A percentile compares a stretch with the other conserved stretches of the same genome.
Evolutionary conservation across 148 eudicot genomes (phyloP).

Genomic region (Polygonum maritimum): DNA sequence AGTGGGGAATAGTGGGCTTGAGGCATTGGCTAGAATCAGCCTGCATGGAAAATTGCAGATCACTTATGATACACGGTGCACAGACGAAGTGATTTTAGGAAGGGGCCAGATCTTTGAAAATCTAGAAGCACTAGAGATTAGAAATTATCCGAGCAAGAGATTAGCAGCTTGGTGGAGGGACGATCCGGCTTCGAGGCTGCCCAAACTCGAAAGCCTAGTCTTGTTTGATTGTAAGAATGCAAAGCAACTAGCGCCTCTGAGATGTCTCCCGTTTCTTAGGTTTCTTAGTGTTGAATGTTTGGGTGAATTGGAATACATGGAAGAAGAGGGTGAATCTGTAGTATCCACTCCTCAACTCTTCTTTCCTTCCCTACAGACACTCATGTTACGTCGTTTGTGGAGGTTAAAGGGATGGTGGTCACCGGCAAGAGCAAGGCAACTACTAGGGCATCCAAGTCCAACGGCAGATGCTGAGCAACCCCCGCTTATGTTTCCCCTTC

Average conservation of each 20-base stretch:
- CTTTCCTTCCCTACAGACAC: background rate
- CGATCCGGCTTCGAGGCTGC: background rate
- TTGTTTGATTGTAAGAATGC: background rate
- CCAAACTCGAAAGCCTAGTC: background rate
- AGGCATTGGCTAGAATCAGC: background rate
- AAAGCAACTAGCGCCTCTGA: background rate
- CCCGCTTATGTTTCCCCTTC: background rate
- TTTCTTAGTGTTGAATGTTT: rapidly evolving
- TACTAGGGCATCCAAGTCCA: too few species aligned
- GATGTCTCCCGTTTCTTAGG: background rate
- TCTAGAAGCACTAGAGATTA: background rate
- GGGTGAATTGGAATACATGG: background rate
- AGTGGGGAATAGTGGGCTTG: background rate
- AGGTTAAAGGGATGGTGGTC: background rate
- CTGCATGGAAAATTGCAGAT: background rate
- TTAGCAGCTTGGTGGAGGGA: too few species aligned
- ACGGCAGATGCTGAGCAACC: background rate
- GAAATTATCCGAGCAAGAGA: background rate
- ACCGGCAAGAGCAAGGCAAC: too few species aligned
- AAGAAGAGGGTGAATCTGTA: background rate
- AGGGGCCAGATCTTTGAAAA: background rate
- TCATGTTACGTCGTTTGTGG: rapidly evolving
- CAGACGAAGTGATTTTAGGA: background rate
- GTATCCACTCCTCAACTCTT: background rate
- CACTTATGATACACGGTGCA: background rate